Evolutionary conservation across 257 asterid species (phyloP), one percentile per base, ranked within the genome.

Genomic region (Lycium ferocissimum): DNA sequence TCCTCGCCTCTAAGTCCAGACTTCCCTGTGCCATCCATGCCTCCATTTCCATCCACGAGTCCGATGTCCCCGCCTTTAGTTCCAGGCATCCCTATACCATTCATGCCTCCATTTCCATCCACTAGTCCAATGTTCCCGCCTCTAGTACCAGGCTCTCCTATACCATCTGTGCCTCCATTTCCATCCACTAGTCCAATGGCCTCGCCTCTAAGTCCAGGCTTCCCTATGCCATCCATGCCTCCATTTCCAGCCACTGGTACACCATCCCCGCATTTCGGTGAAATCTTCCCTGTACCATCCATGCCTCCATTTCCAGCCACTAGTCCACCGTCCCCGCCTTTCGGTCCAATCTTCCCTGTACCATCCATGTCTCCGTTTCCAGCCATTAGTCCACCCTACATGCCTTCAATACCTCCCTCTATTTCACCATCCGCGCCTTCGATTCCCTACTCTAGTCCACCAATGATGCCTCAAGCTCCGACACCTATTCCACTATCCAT

Each of bases 181-280:
- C 89, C 7, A 93, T 89, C 12, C 87, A 88, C 83, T 92, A 92
- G 91, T 92, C 87, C 3, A 87, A 93, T 6, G 67, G 87, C 87
- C 85, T 80, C 43, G 84, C 90, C 2, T 73, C 69, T 45, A 43
- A 7, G 1, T 14, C 47, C 63, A 2, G 8, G 10, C 26, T 51
- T 76, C 1, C 88, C 18, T 49, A 63, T 40, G 54, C 78, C 53
- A 78, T 78, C 18, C 67, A 56, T 10, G 91, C 89, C 82, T 86
- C 91, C 86, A 91, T 88, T 87, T 93, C 89, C 13, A 93, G 90
- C 2, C 89, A 91, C 84, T 93, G 92, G 92, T 90, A 89, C 0
- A 85, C 7, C 61, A 0, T 56, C 62, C 7, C 9, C 82, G 10
- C 17, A 2, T 15, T 17, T 3, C 10, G 17, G 3, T 26, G 33